Evolutionary conservation across 2,329 filamentous ascomycete genomes (phyloP), one percentile per base, ranked within the genome.

Genomic region (Rutstroemia sydowiana): DNA sequence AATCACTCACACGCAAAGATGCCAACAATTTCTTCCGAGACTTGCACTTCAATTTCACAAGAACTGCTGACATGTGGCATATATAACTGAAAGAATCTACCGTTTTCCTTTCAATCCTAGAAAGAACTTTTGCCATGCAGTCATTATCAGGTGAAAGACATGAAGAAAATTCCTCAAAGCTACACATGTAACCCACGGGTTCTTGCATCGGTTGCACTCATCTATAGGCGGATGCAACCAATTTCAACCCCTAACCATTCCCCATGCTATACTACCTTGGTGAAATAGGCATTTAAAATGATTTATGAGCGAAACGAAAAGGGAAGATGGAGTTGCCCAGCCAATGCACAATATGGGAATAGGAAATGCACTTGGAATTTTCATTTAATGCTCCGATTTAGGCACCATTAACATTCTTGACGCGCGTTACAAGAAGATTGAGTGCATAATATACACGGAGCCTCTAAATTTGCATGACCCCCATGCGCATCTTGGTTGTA

Each of bases 401-500:
- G 43, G 36, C 36, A 39, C 32, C 45, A 43, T 55, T 46, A 34
- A 46, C 37, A 26, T 51, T 51, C 55, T 58, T 54, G 51, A 55
- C 57, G 54, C 48, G 54, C 26, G 40, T 45, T 54, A 57, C 55
- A 53, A 52, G 36, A 55, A 56, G 52, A 52, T 43, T 41, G 18
- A 36, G 46, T 57, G 56, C 55, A 57, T 60, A 61, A 62, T 53
- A 50, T 63, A 63, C 59, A 64, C 59, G 55, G 52, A 58, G 47
- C 54, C 57, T 51, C 52, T 57, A 52, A 55, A 45, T 55, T 54
- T 51, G 49, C 55, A 55, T 61, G 57, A 55, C 44, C 51, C 53
- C 58, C 57, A 58, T 57, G 59, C 59, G 52, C 46, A 53, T 57
- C 51, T 52, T 61, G 52, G 57, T 63, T 54, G 58, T 63, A 64